These are phyloP conservation scores for Canavalia ensiformis DNA, from an alignment of 306 rosid species.

Conservation along the genomic window DNA sequence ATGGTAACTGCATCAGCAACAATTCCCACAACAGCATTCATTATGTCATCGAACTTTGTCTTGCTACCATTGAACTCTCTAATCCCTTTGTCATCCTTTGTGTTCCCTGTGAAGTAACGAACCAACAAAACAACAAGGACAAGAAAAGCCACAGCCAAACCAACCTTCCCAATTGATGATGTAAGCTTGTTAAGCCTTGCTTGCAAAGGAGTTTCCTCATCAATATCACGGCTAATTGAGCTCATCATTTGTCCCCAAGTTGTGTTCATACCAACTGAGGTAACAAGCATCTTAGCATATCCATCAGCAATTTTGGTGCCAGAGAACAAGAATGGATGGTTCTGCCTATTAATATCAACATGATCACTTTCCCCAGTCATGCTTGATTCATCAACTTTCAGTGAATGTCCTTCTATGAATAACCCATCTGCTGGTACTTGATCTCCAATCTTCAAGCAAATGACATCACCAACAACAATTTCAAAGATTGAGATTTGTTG, in stretches of 20 bases:
- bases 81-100: constrained; percentile 41
- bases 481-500: constrained; percentile 41
- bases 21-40: constrained; percentile 49
- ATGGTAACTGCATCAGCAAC: constrained; percentile 55
- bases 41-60: constrained; percentile 46
- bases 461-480: constrained; percentile 49
- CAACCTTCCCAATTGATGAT: constrained; percentile 51
- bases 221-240: constrained; percentile 41
- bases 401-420: constrained; percentile 50
- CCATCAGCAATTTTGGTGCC: constrained; percentile 55
- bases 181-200: constrained; percentile 47
- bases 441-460: constrained; percentile 55
- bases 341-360: constrained; percentile 35
- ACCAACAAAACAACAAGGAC: constrained; percentile 49
- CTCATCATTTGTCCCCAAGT: constrained; percentile 61
- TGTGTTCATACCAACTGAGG: constrained; percentile 57
- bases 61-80: constrained; percentile 42
- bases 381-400: constrained; percentile 53
- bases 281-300: constrained; percentile 52
- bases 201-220: constrained; percentile 50
- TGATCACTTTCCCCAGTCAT: constrained; percentile 55
- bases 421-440: constrained; percentile 53
- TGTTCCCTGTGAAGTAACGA: constrained; percentile 55
- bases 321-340: constrained; percentile 47
- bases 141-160: constrained; percentile 49